These are phyloP conservation scores for Trichophyton equinum DNA, from an alignment of 2,329 filamentous ascomycete species.

Conservation along the genomic window DNA sequence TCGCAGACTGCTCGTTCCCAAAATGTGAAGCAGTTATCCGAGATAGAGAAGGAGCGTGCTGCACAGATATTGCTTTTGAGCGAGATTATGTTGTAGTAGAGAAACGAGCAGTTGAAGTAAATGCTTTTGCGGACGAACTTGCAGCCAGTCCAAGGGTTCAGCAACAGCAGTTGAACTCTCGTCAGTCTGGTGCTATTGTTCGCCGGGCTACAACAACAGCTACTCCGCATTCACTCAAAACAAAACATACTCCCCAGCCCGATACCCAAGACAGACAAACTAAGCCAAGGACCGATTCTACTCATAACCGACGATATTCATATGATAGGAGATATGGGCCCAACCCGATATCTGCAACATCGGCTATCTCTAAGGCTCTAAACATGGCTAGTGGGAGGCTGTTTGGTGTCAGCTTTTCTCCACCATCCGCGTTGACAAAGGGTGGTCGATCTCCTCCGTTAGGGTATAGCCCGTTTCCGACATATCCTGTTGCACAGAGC, in stretches of 20 bases:
- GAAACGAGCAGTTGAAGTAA: conserved; percentile 89
- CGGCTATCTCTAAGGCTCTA: conserved; percentile 86
- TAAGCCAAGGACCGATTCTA: conserved; percentile 45
- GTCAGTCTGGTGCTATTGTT: conserved; percentile 51
- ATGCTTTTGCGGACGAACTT: conserved; percentile 90
- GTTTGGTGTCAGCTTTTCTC: conserved; percentile 40
- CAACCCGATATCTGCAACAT: conserved; percentile 65
- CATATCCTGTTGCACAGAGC: conserved; percentile 63
- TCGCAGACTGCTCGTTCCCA: background rate
- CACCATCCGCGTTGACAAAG: conserved; percentile 34
- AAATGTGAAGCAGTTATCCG: background rate
- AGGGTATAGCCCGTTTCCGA: conserved; percentile 58
- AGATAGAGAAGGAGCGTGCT: conserved; percentile 37
- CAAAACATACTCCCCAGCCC: conserved; percentile 43
- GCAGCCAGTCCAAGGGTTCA: conserved; percentile 64
- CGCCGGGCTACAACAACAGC: conserved; percentile 66
- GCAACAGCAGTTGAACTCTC: conserved; percentile 35
- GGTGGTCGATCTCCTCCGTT: conserved; percentile 36
- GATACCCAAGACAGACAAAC: conserved; percentile 63
- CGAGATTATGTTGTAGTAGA: conserved; percentile 94
- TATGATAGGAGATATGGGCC: conserved; percentile 69
- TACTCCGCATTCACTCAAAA: conserved; percentile 53
- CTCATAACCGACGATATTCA: conserved; percentile 62
- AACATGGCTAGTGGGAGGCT: conserved; percentile 69
- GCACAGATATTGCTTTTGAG: conserved; percentile 84